Evolutionary conservation across 768 basidiomycete genomes (phyloP), one percentile per base, ranked within the genome.

Genomic region (Leccinum imitatum): DNA sequence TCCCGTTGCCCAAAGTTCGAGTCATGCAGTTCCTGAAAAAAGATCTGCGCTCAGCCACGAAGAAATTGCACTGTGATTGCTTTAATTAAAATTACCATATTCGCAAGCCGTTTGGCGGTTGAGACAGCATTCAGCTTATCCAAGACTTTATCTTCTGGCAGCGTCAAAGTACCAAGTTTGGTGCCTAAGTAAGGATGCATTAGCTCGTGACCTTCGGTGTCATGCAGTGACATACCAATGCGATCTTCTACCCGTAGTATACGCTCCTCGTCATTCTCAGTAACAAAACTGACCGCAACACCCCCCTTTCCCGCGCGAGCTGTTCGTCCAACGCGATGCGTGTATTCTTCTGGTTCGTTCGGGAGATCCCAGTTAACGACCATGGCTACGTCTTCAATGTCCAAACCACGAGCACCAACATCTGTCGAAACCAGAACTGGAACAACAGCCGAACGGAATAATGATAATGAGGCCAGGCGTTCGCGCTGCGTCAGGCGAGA

Each of bases 331-430:
- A 99, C 97, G 21, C 97, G 84, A 77, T 99, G 97, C 2, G 93
- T 91, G 70, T 99, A 99, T 71, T 96, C 95, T 73, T 96, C 96
- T 6, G 93, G 82, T 69, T 89, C 87, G 13, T 82, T 80, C 14
- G 97, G 97, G 63, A 98, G 78, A 73, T 99, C 96, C 95, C 95
- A 99, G 64, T 99, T 98, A 59, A 99, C 81, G 19, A 99, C 93
- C 79, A 98, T 86, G 11, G 91, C 94, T 11, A 99, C 95, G 65
- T 95, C 93, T 61, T 93, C 93, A 58, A 98, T 96, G 76, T 98
- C 97, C 59, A 99, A 76, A 31, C 97, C 97, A 68, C 97, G 87
- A 19, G 91, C 90, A 15, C 93, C 97, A 33, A 99, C 96, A 71
- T 98, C 96, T 8, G 96, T 98, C 31, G 91, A 93, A 50, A 99